These are phyloP conservation scores for Xylaria sp. DNA, from an alignment of 2,329 filamentous ascomycete genomes.

Conservation along the genomic window DNA sequence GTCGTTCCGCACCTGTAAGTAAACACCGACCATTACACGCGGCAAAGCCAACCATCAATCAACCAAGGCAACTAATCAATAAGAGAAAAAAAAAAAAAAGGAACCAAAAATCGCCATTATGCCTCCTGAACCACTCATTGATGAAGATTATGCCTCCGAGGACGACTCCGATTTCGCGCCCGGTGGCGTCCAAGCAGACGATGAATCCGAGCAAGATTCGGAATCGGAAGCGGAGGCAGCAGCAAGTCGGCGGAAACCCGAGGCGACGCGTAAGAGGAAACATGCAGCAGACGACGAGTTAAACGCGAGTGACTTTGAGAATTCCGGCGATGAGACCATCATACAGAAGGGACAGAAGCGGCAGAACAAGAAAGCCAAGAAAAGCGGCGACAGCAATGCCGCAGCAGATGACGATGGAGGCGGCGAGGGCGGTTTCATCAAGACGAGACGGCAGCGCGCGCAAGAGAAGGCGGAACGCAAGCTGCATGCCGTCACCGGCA, in stretches of 20 bases:
- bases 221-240: conserved; percentile 51
- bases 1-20: too few species aligned
- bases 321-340: conserved; percentile 68
- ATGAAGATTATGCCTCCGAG: conserved; percentile 60
- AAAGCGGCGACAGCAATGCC: conserved; percentile 32
- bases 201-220: conserved; percentile 49
- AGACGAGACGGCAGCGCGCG: conserved; percentile 66
- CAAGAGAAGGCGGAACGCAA: conserved; percentile 58
- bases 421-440: conserved; percentile 59
- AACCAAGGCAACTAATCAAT: not conserved
- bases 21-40: too few species aligned
- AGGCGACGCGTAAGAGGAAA: conserved; percentile 31
- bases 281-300: conserved; percentile 20
- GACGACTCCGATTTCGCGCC: conserved; percentile 70
- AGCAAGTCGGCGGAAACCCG: conserved; percentile 21
- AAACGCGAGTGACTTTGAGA: conserved; percentile 50
- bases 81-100: not conserved
- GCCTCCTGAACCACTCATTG: conserved; percentile 37
- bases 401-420: conserved; percentile 52
- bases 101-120: conserved; percentile 31
- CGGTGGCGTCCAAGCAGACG: conserved; percentile 45
- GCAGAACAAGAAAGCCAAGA: conserved; percentile 41
- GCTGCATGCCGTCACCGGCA: conserved; percentile 46
- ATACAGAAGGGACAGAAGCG: conserved; percentile 57
- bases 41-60: not conserved